These are phyloP conservation scores for Penicillium taxi DNA, from an alignment of 495 filamentous ascomycete genomes.

Conservation along the genomic window DNA sequence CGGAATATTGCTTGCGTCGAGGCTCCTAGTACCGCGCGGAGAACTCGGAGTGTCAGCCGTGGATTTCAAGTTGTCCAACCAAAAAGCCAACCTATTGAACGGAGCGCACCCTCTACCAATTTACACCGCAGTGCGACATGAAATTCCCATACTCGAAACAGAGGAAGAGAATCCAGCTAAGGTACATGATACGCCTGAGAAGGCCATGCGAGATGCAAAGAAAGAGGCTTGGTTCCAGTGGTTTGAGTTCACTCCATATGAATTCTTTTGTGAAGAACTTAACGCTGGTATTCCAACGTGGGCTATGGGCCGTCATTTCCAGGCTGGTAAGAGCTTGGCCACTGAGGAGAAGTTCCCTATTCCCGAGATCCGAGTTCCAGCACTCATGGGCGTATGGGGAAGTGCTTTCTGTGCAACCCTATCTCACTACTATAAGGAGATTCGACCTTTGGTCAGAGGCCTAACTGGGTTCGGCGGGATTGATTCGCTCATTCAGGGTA, in stretches of 20 bases:
- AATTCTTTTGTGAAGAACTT: constrained; percentile 92
- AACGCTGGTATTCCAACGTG: constrained; percentile 88
- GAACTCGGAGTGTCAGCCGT: constrained; percentile 64
- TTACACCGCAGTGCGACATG: constrained; percentile 89
- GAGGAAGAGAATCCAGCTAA: constrained; percentile 18
- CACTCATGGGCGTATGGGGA: constrained; percentile 87
- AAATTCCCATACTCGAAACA: constrained; percentile 63
- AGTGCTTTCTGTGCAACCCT: constrained; percentile 93
- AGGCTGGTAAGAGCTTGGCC: constrained; percentile 55
- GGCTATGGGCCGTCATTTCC: constrained; percentile 79
- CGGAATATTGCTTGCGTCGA: constrained; percentile 72
- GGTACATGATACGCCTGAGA: constrained; percentile 34
- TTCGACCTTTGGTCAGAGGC: constrained; percentile 67
- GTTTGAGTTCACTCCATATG: constrained; percentile 95
- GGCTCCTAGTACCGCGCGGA: constrained; percentile 77
- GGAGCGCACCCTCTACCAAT: constrained; percentile 85
- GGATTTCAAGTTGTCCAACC: constrained; percentile 85
- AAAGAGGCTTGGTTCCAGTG: constrained; percentile 91
- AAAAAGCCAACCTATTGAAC: constrained; percentile 59
- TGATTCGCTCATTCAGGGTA: constrained; percentile 79
- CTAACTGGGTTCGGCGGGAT: constrained; percentile 66
- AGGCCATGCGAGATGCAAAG: constrained; percentile 54
- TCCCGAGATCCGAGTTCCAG: constrained; percentile 72
- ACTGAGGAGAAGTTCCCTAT: constrained; percentile 52
- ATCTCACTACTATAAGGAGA: constrained; percentile 90